Percentiles rank a stretch among this genome's conserved stretches.
Evolutionary conservation across 1,284 basidiomycete genomes (phyloP).

Genomic region (Sphagnurus paluster): DNA sequence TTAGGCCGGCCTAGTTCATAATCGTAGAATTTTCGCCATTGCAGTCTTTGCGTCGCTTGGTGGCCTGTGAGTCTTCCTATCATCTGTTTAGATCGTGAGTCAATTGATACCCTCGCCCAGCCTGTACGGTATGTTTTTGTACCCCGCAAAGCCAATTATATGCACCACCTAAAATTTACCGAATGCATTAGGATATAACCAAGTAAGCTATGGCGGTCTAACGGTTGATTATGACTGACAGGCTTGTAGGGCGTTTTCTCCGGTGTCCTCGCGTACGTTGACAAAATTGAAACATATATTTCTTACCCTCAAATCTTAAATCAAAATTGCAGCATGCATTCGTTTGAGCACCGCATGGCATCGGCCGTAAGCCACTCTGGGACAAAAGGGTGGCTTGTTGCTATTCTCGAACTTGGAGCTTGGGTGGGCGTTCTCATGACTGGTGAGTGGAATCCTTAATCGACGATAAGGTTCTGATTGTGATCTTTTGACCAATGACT

Average conservation of each 20-base stretch:
- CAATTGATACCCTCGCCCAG: conserved; percentile 25
- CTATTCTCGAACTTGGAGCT: conserved; percentile 70
- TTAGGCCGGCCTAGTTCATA: conserved; percentile 64
- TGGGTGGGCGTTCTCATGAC: conserved; percentile 73
- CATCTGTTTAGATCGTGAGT: too few species aligned
- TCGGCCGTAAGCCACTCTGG: conserved; percentile 48
- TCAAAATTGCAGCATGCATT: conserved; percentile 49
- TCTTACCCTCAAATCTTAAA: conserved; percentile 3
- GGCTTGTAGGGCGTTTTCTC: conserved; percentile 67
- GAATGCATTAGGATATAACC: conserved; percentile 55
- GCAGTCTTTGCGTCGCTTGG: conserved; percentile 74
- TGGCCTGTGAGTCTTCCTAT: conserved; percentile 52
- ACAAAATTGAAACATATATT: neutral
- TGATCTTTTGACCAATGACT: conserved; percentile 3
- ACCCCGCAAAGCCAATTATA: neutral
- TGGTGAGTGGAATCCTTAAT: conserved; percentile 24
- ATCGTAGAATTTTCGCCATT: conserved; percentile 59
- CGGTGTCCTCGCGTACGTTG: conserved; percentile 55
- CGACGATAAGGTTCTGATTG: neutral
- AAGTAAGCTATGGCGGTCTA: conserved; percentile 36
- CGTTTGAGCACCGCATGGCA: conserved; percentile 56
- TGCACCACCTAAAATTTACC: too few species aligned
- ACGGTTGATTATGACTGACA: neutral
- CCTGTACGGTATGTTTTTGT: conserved; percentile 46
- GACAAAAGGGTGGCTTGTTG: conserved; percentile 68